Conservation (phyloP, 768 basidiomycete genomes). For the Rubroboletus satanas region DNA sequence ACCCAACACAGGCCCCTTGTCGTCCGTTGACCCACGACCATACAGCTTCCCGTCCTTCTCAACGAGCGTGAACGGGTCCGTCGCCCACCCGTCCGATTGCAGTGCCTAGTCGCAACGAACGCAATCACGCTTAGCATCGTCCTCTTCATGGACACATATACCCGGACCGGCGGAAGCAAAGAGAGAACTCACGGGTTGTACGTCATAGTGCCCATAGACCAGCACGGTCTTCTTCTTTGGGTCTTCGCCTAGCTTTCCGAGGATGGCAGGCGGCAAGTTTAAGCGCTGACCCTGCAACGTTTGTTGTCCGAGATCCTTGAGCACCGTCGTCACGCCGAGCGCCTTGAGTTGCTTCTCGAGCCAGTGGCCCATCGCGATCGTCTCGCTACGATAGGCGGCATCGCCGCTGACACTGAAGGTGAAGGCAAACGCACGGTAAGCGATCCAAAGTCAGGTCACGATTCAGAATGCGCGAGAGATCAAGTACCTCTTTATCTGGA, state of each 20-base stretch:
- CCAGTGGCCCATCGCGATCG: constrained; percentile 84
- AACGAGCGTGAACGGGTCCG: constrained; percentile 77
- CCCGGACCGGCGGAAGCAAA: neutral
- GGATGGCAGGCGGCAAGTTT: constrained; percentile 75
- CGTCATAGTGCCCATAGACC: constrained; percentile 93
- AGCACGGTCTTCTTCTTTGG: constrained; percentile 90
- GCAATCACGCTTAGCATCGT: neutral
- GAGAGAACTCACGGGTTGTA: constrained; percentile 67
- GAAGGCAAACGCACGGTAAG: too few relatives aligned
- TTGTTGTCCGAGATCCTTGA: constrained; percentile 76
- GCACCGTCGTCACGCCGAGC: constrained; percentile 75
- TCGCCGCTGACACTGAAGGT: constrained; percentile 63
- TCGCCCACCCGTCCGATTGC: constrained; percentile 78
- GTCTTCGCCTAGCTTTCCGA: constrained; percentile 80
- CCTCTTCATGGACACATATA: neutral
- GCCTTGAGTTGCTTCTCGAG: constrained; percentile 66
- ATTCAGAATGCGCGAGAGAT: neutral
- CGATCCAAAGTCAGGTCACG: neutral
- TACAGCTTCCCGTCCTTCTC: constrained; percentile 57
- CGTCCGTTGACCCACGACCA: constrained; percentile 89
- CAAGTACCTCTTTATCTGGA: constrained; percentile 71
- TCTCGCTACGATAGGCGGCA: constrained; percentile 65
- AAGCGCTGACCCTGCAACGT: constrained; percentile 66
- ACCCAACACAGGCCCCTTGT: constrained; percentile 86
- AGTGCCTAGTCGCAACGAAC: constrained; percentile 31